Conservation (phyloP, 2,329 filamentous ascomycete species). For the Hansfordia pulvinata region DNA sequence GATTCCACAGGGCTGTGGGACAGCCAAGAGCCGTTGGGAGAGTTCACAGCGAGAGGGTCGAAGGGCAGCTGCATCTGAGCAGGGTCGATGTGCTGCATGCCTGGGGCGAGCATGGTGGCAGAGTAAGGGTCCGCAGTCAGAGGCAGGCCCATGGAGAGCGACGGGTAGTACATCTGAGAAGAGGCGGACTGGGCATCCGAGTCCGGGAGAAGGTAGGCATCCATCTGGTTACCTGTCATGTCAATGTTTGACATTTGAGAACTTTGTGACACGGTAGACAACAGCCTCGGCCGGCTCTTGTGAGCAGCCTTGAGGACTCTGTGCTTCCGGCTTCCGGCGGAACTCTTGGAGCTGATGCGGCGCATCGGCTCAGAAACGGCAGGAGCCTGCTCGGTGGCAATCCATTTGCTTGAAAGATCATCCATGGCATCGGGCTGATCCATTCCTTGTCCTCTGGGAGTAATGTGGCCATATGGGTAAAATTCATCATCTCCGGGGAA, state of each 20-base stretch:
- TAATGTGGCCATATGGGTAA: constrained; percentile 40
- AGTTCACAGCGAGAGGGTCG: constrained; percentile 32
- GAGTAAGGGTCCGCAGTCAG: constrained; percentile 28
- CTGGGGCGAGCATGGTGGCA: constrained; percentile 24
- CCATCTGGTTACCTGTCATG: constrained; percentile 39
- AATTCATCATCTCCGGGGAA: constrained; percentile 43
- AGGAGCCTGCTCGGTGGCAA: constrained; percentile 19
- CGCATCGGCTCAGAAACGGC: constrained; percentile 28
- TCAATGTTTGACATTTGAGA: constrained; percentile 36
- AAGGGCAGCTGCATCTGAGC: constrained; percentile 40
- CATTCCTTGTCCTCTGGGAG: constrained; percentile 31
- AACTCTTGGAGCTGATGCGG: constrained; percentile 27
- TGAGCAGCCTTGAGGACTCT: constrained; percentile 26
- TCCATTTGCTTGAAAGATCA: constrained; percentile 34
- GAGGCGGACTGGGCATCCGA: constrained; percentile 30
- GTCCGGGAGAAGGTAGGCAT: constrained; percentile 37
- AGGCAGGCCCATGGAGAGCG: constrained; percentile 28
- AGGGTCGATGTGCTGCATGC: constrained; percentile 40
- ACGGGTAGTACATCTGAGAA: constrained; percentile 36
- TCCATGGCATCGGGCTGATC: constrained; percentile 31
- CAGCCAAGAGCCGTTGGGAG: constrained; percentile 37
- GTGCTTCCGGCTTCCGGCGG: constrained; percentile 29
- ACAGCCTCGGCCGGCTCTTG: constrained; percentile 28
- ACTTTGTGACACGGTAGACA: constrained; percentile 32
- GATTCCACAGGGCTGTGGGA: constrained; percentile 39